A percentile compares a stretch with the other conserved stretches of the same genome.
Evolutionary conservation across 345 rosid species (phyloP).

Genomic region (Mallotus nudiflorus): DNA sequence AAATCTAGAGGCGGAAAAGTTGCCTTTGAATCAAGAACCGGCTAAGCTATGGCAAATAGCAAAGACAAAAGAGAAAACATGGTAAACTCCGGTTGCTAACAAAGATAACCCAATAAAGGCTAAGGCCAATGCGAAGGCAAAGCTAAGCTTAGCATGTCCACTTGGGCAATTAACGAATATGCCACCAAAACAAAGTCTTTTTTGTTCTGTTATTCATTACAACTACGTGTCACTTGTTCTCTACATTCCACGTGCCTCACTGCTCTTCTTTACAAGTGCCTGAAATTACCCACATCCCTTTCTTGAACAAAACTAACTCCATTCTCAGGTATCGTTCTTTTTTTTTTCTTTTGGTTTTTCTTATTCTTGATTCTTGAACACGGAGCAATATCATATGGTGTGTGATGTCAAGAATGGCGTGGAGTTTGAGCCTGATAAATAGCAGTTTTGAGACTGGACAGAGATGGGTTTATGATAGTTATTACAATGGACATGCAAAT

Average conservation of each 20-base stretch:
- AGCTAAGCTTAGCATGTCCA: constrained; percentile 18
- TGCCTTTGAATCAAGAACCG: background rate
- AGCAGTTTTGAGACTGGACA: constrained; percentile 14
- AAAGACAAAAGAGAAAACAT: constrained; percentile 2
- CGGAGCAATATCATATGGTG: no score
- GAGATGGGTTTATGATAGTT: constrained; percentile 7
- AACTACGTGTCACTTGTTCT: background rate
- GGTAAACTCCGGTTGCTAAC: constrained; percentile 4
- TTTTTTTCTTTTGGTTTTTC: background rate
- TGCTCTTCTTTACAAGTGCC: constrained; percentile 18
- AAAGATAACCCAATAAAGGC: background rate
- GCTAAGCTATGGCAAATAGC: no score
- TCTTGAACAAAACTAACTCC: background rate
- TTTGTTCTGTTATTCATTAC: constrained; percentile 6
- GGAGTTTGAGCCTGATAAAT: constrained; percentile 23
- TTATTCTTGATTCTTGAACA: background rate
- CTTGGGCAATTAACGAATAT: constrained; percentile 37
- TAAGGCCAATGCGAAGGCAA: background rate
- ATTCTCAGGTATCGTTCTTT: no score
- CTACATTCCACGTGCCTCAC: constrained; percentile 7
- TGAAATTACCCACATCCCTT: background rate
- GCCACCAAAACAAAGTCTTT: constrained; percentile 7
- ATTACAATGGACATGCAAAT: constrained; percentile 6
- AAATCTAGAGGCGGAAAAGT: background rate
- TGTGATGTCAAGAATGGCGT: constrained; percentile 1